These are phyloP conservation scores for Phytopythium chamaehyphon DNA, from an alignment of 352 stramenopile genomes.

Conservation along the genomic window DNA sequence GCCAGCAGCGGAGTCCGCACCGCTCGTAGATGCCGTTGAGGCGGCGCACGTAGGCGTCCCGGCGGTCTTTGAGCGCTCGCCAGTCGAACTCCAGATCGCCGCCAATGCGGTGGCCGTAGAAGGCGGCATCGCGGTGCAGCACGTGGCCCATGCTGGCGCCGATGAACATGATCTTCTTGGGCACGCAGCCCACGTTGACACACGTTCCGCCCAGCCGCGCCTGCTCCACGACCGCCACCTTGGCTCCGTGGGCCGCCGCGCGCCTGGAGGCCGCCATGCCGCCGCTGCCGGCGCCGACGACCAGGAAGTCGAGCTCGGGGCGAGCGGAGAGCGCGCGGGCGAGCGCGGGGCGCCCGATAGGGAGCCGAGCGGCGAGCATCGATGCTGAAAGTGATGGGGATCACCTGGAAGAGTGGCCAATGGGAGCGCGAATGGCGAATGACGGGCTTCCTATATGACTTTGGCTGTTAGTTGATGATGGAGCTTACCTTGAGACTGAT, in stretches of 20 bases:
- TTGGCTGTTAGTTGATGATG: too few relatives aligned
- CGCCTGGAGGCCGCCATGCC: conserved; percentile 92
- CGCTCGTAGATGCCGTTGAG: conserved; percentile 97
- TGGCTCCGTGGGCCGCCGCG: conserved; percentile 86
- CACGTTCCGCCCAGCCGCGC: conserved; percentile 94
- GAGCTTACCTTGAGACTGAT: too few relatives aligned
- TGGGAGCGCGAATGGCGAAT: too few relatives aligned
- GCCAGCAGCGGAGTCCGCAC: conserved; percentile 14
- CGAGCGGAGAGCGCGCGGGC: conserved; percentile 8
- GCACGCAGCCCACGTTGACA: conserved; percentile 98
- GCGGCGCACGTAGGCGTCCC: conserved; percentile 93
- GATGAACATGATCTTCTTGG: conserved; percentile 99
- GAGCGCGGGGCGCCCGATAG: background rate
- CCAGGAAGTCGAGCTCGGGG: conserved; percentile 81
- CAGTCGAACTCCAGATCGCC: conserved; percentile 82
- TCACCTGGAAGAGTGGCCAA: too few relatives aligned
- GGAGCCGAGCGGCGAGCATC: background rate
- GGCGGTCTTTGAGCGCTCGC: conserved; percentile 87
- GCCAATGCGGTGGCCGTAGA: conserved; percentile 66
- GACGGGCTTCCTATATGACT: too few relatives aligned
- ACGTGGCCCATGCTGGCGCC: conserved; percentile 60
- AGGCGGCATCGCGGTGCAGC: conserved; percentile 41
- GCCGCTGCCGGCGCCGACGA: conserved; percentile 90
- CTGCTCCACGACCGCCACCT: conserved; percentile 95
- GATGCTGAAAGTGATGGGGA: too few relatives aligned